These are phyloP conservation scores for Aurifilum marmelostoma DNA, from an alignment of 2,329 filamentous ascomycete genomes.

Conservation along the genomic window DNA sequence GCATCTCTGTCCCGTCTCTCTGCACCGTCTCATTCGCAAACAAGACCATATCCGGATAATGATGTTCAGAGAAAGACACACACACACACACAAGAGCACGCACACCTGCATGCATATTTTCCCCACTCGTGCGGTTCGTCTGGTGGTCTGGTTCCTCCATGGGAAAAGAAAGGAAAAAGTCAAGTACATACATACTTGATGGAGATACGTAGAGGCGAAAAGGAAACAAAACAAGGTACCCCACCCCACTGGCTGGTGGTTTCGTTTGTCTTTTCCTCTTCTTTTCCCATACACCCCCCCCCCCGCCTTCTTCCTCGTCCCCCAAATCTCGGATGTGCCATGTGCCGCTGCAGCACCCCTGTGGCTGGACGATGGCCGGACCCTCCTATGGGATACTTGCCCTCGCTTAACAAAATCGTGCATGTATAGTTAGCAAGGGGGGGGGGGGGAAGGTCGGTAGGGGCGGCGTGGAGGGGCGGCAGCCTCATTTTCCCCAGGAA, in stretches of 20 bases:
- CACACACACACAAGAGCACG: too few relatives aligned
- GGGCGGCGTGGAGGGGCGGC: too few relatives aligned
- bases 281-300: too few relatives aligned
- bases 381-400: background rate
- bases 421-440: background rate
- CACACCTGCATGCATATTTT: background rate
- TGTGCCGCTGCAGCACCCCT: slow-evolving; percentile 15
- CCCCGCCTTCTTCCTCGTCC: background rate
- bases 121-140: background rate
- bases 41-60: background rate
- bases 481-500: background rate
- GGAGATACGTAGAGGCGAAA: too few relatives aligned
- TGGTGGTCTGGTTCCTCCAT: too few relatives aligned
- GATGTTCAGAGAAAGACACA: background rate
- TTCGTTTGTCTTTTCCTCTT: background rate
- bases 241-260: too few relatives aligned
- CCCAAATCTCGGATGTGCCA: slow-evolving; percentile 26
- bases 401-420: background rate
- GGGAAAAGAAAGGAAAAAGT: background rate
- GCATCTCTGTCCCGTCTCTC: slow-evolving; percentile 7
- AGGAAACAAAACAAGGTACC: too few relatives aligned
- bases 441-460: too few relatives aligned
- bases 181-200: too few relatives aligned
- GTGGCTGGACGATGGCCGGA: background rate
- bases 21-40: background rate